Evolutionary conservation across 148 eudicot genomes (phyloP).

Genomic region (Mesembryanthemum crystallinum): DNA sequence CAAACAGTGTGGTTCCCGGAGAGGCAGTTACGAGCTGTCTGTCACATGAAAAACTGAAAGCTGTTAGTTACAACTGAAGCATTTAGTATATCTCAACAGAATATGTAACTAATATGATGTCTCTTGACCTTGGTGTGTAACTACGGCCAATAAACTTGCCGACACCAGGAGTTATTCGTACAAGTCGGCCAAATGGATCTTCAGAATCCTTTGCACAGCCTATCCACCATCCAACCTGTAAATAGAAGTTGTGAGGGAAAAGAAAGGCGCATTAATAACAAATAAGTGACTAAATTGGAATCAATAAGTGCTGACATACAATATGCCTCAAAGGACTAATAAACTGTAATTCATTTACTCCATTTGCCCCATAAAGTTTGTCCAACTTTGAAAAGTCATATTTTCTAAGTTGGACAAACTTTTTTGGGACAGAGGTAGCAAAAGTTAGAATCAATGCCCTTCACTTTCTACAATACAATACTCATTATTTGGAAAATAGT

Average conservation of each 20-base stretch:
- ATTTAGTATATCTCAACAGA: constrained; percentile 5
- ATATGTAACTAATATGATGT: constrained; percentile 2
- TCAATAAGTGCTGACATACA: background rate
- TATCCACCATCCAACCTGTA: constrained; percentile 99
- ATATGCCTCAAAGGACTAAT: constrained; percentile 1
- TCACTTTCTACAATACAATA: background rate
- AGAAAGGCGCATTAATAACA: background rate
- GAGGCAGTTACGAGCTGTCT: constrained; percentile 85
- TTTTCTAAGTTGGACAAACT: too few relatives aligned
- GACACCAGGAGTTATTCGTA: constrained; percentile 80
- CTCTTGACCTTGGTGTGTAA: constrained; percentile 77
- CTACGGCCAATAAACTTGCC: constrained; percentile 86
- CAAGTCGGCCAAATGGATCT: constrained; percentile 87
- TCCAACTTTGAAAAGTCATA: too few relatives aligned
- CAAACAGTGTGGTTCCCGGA: constrained; percentile 91
- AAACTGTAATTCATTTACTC: background rate
- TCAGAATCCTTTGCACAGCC: constrained; percentile 82
- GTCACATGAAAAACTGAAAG: constrained; percentile 19
- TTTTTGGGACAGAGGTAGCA: too few relatives aligned
- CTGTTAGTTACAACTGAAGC: background rate
- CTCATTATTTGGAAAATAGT: background rate
- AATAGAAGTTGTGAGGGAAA: background rate
- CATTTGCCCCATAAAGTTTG: too few relatives aligned
- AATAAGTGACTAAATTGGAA: background rate
- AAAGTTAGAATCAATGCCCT: background rate